These are phyloP conservation scores for Exophiala bonariae DNA, from an alignment of 2,329 filamentous ascomycete species.

Conservation along the genomic window DNA sequence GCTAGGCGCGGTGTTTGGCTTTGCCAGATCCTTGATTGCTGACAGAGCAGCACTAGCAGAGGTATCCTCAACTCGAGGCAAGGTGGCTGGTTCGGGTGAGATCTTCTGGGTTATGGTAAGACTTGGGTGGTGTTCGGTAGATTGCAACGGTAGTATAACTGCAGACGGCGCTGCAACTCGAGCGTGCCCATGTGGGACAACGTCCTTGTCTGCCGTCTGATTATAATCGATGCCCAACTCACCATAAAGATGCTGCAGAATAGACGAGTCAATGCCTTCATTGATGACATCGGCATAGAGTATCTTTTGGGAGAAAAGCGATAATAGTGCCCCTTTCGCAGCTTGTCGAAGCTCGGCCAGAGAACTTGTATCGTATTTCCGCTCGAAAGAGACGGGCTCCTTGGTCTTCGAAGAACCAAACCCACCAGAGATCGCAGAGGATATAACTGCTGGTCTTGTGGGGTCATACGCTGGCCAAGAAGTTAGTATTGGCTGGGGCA, in stretches of 20 bases:
- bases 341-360: constrained; percentile 41
- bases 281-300: constrained; percentile 71
- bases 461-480: constrained; percentile 19
- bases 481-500: not conserved
- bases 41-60: constrained; percentile 4
- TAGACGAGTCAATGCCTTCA: constrained; percentile 66
- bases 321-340: constrained; percentile 67
- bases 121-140: no score
- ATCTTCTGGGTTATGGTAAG: no score
- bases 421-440: constrained; percentile 3
- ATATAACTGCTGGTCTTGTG: constrained; percentile 17
- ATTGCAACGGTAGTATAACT: no score
- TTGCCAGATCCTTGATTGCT: constrained; percentile 10
- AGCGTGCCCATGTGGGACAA: not conserved
- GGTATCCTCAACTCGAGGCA: not conserved
- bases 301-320: constrained; percentile 64
- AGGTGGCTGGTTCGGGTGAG: not conserved
- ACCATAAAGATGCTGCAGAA: constrained; percentile 66
- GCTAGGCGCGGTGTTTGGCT: constrained; percentile 27
- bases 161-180: no score
- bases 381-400: constrained; percentile 1
- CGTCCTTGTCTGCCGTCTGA: not conserved
- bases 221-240: constrained; percentile 61
- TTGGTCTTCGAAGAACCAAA: constrained; percentile 2
- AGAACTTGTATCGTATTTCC: constrained; percentile 30